A percentile compares a stretch with the other conserved stretches of the same genome.
phyloP scores from a whole-genome alignment of 2,329 filamentous ascomycete genomes.

The Stenocarpella maydis region DNA sequence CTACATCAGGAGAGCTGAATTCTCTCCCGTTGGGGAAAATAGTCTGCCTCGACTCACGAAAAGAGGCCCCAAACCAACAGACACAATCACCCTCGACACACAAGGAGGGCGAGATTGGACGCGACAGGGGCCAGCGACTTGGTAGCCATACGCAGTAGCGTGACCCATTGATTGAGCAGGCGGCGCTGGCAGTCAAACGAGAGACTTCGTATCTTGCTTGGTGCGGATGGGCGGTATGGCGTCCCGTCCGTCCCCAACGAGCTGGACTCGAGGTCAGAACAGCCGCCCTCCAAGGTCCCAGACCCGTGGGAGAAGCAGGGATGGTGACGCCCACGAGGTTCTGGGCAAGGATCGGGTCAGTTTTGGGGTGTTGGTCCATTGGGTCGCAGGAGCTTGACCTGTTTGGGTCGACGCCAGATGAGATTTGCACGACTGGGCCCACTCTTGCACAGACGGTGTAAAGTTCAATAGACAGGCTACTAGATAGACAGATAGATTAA shows the following conservation, averaged over 20 bases:
- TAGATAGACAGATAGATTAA: not conserved
- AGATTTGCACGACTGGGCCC: conserved; percentile 18
- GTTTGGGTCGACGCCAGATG: conserved; percentile 13
- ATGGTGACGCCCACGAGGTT: not conserved
- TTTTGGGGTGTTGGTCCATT: conserved; percentile 18
- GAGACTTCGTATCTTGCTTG: conserved; percentile 24
- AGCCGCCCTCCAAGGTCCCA: not conserved
- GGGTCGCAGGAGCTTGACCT: conserved; percentile 15
- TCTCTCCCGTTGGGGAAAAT: not conserved
- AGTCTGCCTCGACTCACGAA: not conserved
- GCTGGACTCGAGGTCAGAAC: conserved; percentile 1
- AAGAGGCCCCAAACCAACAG: conserved; percentile 15
- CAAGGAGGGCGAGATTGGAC: conserved; percentile 12
- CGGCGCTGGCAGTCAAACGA: conserved; percentile 11
- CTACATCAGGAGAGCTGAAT: conserved; percentile 8
- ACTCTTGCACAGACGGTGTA: conserved; percentile 10
- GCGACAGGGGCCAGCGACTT: conserved; percentile 16
- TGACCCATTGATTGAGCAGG: conserved; percentile 3
- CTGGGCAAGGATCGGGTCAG: conserved; percentile 1
- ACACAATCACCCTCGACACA: not conserved
- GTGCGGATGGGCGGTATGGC: not conserved
- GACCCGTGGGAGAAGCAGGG: not conserved
- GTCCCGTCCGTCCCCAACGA: not conserved
- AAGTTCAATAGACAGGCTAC: not conserved
- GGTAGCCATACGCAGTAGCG: not conserved